Conservation (phyloP, 2,329 filamentous ascomycete species). For the Aureobasidium zeae region DNA sequence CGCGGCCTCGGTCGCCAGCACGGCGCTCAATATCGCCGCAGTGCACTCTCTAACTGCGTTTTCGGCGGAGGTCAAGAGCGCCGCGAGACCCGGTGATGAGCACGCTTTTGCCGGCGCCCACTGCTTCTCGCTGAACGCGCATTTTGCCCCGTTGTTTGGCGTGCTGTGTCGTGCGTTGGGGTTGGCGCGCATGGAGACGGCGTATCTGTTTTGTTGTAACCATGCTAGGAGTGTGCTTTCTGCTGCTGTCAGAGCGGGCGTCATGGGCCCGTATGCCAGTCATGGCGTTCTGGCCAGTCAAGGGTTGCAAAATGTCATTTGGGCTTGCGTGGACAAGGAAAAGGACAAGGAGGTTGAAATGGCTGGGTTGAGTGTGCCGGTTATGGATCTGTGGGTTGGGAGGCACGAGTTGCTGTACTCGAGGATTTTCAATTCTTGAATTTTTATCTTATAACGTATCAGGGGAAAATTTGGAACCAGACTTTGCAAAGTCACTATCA, state of each 20-base stretch:
- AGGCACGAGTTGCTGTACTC: slow-evolving; percentile 77
- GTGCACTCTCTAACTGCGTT: not conserved
- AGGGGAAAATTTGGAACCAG: not conserved
- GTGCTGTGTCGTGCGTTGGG: slow-evolving; percentile 54
- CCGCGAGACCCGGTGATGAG: slow-evolving; percentile 3
- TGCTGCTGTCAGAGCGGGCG: slow-evolving; percentile 65
- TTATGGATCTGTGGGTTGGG: slow-evolving; percentile 75
- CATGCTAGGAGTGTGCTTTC: slow-evolving; percentile 69
- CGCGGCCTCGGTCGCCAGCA: not conserved
- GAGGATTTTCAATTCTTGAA: slow-evolving; percentile 73
- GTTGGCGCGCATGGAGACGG: slow-evolving; percentile 52
- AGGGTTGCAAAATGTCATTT: slow-evolving; percentile 50
- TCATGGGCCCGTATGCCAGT: slow-evolving; percentile 73
- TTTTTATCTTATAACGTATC: not conserved
- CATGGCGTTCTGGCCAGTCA: slow-evolving; percentile 60
- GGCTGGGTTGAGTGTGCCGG: slow-evolving; percentile 65
- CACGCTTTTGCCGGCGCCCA: too few relatives aligned
- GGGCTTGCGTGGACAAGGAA: slow-evolving; percentile 49
- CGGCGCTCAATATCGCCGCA: not conserved
- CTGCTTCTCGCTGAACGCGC: slow-evolving; percentile 38
- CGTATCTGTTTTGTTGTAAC: slow-evolving; percentile 66
- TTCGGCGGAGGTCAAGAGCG: not conserved
- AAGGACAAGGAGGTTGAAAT: slow-evolving; percentile 52
- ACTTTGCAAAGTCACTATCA: not conserved
- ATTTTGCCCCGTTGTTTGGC: slow-evolving; percentile 64